Conservation (phyloP, 2,329 filamentous ascomycete genomes). For the Dothistroma septosporum region DNA sequence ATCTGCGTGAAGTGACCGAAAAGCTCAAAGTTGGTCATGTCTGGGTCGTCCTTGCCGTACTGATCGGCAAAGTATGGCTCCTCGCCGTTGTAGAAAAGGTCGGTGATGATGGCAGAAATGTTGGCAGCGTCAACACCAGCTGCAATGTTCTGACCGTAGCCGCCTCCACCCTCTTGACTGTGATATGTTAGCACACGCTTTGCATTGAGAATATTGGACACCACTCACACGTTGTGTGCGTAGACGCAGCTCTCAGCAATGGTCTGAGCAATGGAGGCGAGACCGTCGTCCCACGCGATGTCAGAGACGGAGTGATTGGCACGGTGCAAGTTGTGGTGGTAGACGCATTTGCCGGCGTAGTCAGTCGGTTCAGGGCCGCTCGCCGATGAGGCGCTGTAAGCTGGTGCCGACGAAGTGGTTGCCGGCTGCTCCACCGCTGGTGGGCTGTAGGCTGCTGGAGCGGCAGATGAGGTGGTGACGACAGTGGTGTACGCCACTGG, state of each 20-base stretch:
- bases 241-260: slow-evolving; percentile 68
- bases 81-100: slow-evolving; percentile 88
- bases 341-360: slow-evolving; percentile 46
- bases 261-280: slow-evolving; percentile 60
- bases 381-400: slow-evolving; percentile 8
- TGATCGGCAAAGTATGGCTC: slow-evolving; percentile 50
- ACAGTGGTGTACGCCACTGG: not conserved
- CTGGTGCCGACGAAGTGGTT: slow-evolving; percentile 6
- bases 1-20: slow-evolving; percentile 77
- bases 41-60: slow-evolving; percentile 60
- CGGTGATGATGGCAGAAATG: slow-evolving; percentile 65
- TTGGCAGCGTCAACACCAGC: slow-evolving; percentile 56
- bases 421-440: not conserved
- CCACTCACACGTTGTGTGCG: slow-evolving; percentile 68
- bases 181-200: slow-evolving; percentile 32
- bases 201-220: not conserved
- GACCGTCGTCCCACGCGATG: slow-evolving; percentile 61
- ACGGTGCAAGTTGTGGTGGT: slow-evolving; percentile 84
- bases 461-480: not conserved
- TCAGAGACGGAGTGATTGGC: slow-evolving; percentile 68
- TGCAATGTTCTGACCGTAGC: slow-evolving; percentile 91
- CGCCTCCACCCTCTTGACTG: slow-evolving; percentile 55
- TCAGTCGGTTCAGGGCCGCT: slow-evolving; percentile 15
- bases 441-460: not conserved
- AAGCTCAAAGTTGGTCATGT: slow-evolving; percentile 57